phyloP scores from a whole-genome alignment of 176 grass and related monocot species.

The Neostapfia colusana region DNA sequence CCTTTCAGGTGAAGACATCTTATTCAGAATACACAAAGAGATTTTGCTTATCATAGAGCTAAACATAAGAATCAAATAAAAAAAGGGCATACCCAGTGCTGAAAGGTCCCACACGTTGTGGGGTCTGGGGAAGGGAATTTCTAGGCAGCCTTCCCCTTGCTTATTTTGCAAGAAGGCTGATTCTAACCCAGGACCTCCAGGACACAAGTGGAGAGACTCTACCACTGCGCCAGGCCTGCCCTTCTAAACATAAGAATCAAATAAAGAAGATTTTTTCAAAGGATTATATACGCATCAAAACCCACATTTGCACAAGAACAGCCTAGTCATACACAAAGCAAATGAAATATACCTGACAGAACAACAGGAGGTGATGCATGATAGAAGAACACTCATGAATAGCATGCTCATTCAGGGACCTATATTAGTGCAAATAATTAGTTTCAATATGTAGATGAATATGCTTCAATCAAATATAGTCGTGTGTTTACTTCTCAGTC shows the following conservation, averaged over 20 bases:
- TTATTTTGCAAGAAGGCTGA: too few relatives aligned
- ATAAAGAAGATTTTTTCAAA: slow-evolving; percentile 8
- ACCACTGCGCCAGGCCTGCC: too few relatives aligned
- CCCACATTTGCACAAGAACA: slow-evolving; percentile 25
- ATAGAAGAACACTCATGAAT: slow-evolving; percentile 64
- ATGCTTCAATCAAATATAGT: slow-evolving; percentile 37
- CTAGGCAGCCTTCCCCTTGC: too few relatives aligned
- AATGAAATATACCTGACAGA: slow-evolving; percentile 69
- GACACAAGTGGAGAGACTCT: too few relatives aligned
- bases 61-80: slow-evolving; percentile 29
- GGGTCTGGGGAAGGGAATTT: too few relatives aligned
- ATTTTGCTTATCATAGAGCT: slow-evolving; percentile 9
- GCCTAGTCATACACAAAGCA: slow-evolving; percentile 8
- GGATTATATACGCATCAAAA: slow-evolving; percentile 21
- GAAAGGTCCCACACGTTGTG: too few relatives aligned
- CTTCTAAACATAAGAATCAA: slow-evolving; percentile 28
- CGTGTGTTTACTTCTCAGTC: slow-evolving; percentile 54
- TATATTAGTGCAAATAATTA: slow-evolving; percentile 47
- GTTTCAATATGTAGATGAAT: slow-evolving; percentile 26
- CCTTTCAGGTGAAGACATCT: slow-evolving; percentile 1
- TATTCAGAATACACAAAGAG: slow-evolving; percentile 14
- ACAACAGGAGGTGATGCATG: slow-evolving; percentile 59
- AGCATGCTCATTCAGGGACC: slow-evolving; percentile 53
- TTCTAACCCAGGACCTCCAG: too few relatives aligned
- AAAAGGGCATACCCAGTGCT: too few relatives aligned